Base-by-base conservation (phyloP, 2,329 filamentous ascomycete genomes). In the Neofusicoccum sp. region DNA sequence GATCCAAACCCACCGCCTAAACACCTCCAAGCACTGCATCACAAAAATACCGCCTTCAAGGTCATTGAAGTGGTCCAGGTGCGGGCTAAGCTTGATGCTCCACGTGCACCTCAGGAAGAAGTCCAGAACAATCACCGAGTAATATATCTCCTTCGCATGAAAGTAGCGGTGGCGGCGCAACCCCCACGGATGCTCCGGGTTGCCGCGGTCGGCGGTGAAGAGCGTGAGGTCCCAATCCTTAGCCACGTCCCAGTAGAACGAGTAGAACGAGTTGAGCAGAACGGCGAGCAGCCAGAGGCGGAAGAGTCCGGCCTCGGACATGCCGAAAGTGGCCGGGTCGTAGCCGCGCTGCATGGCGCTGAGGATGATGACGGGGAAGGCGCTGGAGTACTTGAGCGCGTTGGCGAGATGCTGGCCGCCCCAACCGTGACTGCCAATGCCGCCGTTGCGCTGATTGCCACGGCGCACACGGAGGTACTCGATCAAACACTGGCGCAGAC, bases 201-300 rank as follows among this genome's bases (percentile, higher is more conserved):
- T 81, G 65, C 81, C 80, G 64, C 88, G 84, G 63, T 85, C 80
- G 1, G 80, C 73, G 2, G 88, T 85, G 70, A 98, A 90, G 12
- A 98, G 82, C 0, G 89, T 90, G 64, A 99, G 81, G 71, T 98
- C 95, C 95, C 95, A 99, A 80, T 99, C 95, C 78, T 93, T 95
- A 60, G 91, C 84, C 31, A 98, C 87, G 70, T 99, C 95, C 95
- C 95, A 99, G 81, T 95, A 99, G 79, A 98, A 98, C n/a, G 89
- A 92, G 77, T 96, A 99, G 45, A 89, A 80, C 12, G 91, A 96
- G 75, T 99, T 97, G 68, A 95, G 71, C 34, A 91, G 79, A 31
- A 91, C 89, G 44, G 89, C 89, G 36, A 83, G 76, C 31, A 96
- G 79, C 84, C 84, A 81, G 65, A 85, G 70, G 45, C 82, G 78